These are phyloP conservation scores for Penicillium paradoxum DNA, from an alignment of 495 filamentous ascomycete genomes.

Conservation along the genomic window DNA sequence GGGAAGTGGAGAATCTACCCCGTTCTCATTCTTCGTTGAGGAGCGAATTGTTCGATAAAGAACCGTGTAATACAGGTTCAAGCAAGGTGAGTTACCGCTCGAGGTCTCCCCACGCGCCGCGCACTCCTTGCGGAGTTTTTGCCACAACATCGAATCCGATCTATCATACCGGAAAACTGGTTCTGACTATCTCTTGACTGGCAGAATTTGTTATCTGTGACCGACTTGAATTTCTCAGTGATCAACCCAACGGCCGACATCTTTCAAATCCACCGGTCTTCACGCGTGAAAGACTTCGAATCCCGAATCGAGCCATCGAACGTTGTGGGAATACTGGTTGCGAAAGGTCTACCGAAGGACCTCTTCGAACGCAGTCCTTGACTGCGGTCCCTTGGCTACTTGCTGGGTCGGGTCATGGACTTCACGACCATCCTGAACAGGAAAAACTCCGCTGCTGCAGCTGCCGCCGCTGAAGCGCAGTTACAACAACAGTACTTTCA, in stretches of 20 bases:
- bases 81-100: slow-evolving; percentile 4
- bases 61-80: not conserved
- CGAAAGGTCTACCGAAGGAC: slow-evolving; percentile 17
- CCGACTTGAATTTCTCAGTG: not conserved
- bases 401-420: slow-evolving; percentile 55
- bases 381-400: slow-evolving; percentile 29
- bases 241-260: not conserved
- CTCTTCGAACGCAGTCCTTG: slow-evolving; percentile 30
- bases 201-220: not conserved
- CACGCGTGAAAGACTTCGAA: not conserved
- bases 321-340: not conserved
- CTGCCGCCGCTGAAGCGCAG: slow-evolving; percentile 48
- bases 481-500: slow-evolving; percentile 52
- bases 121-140: not conserved
- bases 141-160: not conserved
- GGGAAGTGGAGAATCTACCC: slow-evolving; percentile 8
- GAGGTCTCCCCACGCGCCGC: not conserved
- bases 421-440: slow-evolving; percentile 65
- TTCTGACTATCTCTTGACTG: not conserved
- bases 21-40: slow-evolving; percentile 4
- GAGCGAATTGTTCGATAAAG: slow-evolving; percentile 1
- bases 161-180: not conserved
- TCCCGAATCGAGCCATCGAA: not conserved
- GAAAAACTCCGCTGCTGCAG: slow-evolving; percentile 50
- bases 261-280: not conserved